These are phyloP conservation scores for Silene vulgaris DNA, from an alignment of 179 eudicot genomes.

Conservation along the genomic window DNA sequence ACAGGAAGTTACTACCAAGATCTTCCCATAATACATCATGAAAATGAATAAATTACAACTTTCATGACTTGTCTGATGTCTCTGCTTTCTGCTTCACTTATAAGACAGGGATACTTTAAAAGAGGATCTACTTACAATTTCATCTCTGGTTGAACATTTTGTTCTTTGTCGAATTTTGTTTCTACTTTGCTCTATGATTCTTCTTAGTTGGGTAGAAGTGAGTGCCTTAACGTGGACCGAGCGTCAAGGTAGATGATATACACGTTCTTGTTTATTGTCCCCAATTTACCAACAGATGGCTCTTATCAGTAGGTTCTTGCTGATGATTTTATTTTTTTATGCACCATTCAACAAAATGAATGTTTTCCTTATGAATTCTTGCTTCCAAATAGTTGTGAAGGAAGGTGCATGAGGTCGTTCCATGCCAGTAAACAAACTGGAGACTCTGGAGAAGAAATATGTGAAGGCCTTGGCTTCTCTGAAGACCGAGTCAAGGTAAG, in stretches of 20 bases:
- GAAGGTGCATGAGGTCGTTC: constrained; percentile 76
- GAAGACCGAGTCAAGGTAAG: constrained; percentile 45
- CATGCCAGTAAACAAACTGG: constrained; percentile 45
- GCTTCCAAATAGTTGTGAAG: constrained; percentile 57
- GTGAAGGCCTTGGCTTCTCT: constrained; percentile 57
- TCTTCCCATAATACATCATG: no score
- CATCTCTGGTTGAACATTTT: constrained; percentile 3
- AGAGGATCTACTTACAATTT: background rate
- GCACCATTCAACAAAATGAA: background rate
- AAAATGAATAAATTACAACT: no score
- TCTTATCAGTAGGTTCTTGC: background rate
- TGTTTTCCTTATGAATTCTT: constrained; percentile 10
- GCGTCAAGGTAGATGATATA: background rate
- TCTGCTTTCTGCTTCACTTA: background rate
- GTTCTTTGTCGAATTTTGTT: background rate
- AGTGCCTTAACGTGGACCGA: background rate
- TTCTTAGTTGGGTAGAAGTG: background rate
- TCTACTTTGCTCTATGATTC: background rate
- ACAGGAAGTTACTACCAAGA: no score
- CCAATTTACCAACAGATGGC: background rate
- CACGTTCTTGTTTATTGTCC: background rate
- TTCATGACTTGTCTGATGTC: background rate
- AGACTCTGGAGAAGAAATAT: constrained; percentile 46
- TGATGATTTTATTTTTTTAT: background rate
- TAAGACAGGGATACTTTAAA: background rate